Base-by-base conservation (phyloP, 257 asterid species). In the Scutellaria barbata region DNA sequence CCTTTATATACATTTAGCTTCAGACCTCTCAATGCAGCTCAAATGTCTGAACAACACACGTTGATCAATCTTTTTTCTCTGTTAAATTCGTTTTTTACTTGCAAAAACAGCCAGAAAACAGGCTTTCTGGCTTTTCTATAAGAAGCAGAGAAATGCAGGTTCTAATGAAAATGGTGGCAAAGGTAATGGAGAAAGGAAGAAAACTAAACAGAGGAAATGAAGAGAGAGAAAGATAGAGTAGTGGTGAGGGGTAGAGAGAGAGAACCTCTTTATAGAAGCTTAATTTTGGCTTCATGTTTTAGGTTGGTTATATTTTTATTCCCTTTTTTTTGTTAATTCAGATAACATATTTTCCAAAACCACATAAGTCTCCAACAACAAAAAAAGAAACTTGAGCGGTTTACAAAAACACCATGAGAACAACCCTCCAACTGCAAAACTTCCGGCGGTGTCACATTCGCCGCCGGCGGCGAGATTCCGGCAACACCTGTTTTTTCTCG, bases 251-350 rank as follows among this genome's bases (percentile, higher is more conserved):
- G 73, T 46, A 77, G 86, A 62, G 79, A 76, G 81, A 70, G 75
- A 45, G 63, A 72, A 72, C 71, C 81, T 73, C 82, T 77, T 82
- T 86, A 83, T 90, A 87, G 89, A 85, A 69, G 79, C 77, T 66
- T 66, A 72, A 51, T 47, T 79, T 78, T 77, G 77, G 78, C 76
- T 70, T 78, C 75, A 33, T 79, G 78, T 74, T 80, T 79, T 14
- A 65, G 66, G 81, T 80, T 81, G 10, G 72, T 52, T 74, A 17
- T 16, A 33, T 60, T 70, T 58, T 1, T n/a, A 2, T 6, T 0
- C 52, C 17, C 9, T 5, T 17, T 46, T 73, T 7, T 30, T 54
- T 73, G 53, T 22, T 51, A 35, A 43, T 33, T 59, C 35, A 30
- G 35, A 30, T 39, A 60, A 16, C 37, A 16, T 11, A 12, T 43